Evolutionary conservation across 2,329 filamentous ascomycete species (phyloP).

Genomic region (Monilinia fructicola): DNA sequence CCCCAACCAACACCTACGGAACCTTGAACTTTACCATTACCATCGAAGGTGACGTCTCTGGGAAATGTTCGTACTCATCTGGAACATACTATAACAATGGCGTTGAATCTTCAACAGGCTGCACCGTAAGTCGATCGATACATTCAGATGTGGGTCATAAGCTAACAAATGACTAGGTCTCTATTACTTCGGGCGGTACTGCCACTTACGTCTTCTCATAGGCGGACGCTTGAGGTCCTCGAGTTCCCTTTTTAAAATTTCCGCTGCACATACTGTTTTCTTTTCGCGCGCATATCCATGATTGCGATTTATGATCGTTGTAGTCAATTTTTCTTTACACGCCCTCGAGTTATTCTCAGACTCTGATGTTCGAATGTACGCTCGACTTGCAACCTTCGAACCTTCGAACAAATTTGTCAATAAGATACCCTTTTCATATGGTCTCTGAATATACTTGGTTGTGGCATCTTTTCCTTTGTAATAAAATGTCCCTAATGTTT

Average conservation of each 20-base stretch:
- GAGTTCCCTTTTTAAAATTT: slow-evolving; percentile 27
- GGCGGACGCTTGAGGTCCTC: slow-evolving; percentile 21
- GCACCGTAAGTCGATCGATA: slow-evolving; percentile 39
- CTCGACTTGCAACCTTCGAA: slow-evolving; percentile 32
- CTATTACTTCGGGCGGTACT: slow-evolving; percentile 27
- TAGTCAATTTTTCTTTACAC: slow-evolving; percentile 23
- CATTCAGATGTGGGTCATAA: background rate
- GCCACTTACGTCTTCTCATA: slow-evolving; percentile 36
- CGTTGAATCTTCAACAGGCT: slow-evolving; percentile 36
- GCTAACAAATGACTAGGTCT: slow-evolving; percentile 34
- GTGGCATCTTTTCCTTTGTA: slow-evolving; percentile 37
- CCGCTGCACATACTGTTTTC: slow-evolving; percentile 31
- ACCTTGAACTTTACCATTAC: slow-evolving; percentile 76
- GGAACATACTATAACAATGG: slow-evolving; percentile 39
- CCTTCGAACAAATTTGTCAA: slow-evolving; percentile 32
- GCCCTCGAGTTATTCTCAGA: slow-evolving; percentile 13
- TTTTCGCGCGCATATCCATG: slow-evolving; percentile 26
- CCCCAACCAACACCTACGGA: slow-evolving; percentile 65
- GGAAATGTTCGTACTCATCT: slow-evolving; percentile 36
- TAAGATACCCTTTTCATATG: slow-evolving; percentile 25
- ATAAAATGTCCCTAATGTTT: slow-evolving; percentile 41
- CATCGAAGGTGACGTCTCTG: slow-evolving; percentile 58
- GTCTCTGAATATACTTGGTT: slow-evolving; percentile 19
- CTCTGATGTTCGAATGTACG: slow-evolving; percentile 30
- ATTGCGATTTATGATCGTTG: slow-evolving; percentile 35